These are phyloP conservation scores for Conticribra guillardii DNA, from an alignment of 108 stramenopile species.

Conservation along the genomic window DNA sequence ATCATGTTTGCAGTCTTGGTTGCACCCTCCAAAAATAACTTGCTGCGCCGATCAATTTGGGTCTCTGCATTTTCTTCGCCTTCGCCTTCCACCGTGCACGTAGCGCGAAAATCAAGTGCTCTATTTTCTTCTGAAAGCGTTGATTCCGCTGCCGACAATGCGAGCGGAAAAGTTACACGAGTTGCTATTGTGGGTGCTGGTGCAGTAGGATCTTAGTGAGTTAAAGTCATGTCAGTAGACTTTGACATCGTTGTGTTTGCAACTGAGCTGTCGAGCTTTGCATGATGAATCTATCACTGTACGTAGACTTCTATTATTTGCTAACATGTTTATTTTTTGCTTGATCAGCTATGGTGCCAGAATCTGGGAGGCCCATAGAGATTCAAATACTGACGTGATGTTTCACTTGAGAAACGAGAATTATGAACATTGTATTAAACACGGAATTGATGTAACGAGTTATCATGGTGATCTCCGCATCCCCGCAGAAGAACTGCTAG, in stretches of 20 bases:
- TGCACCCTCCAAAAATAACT: no score
- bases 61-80: no score
- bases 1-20: no score
- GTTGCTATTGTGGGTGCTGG: conserved; percentile 36
- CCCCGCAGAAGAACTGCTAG: conserved; percentile 61
- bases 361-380: conserved; percentile 67
- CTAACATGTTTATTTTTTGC: not conserved
- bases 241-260: no score
- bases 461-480: conserved; percentile 71
- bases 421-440: conserved; percentile 48
- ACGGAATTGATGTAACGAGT: conserved; percentile 71
- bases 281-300: not conserved
- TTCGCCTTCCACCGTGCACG: no score
- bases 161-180: not conserved
- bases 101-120: no score
- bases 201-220: conserved; percentile 14
- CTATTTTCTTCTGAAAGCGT: no score
- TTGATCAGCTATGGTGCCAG: conserved; percentile 41
- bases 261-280: not conserved
- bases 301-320: not conserved
- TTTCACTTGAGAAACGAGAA: conserved; percentile 80
- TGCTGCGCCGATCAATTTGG: no score
- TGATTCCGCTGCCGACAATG: no score
- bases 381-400: conserved; percentile 54
- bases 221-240: no score